Conservation (phyloP, 495 filamentous ascomycete genomes). For the Penicillium bialowiezense region DNA sequence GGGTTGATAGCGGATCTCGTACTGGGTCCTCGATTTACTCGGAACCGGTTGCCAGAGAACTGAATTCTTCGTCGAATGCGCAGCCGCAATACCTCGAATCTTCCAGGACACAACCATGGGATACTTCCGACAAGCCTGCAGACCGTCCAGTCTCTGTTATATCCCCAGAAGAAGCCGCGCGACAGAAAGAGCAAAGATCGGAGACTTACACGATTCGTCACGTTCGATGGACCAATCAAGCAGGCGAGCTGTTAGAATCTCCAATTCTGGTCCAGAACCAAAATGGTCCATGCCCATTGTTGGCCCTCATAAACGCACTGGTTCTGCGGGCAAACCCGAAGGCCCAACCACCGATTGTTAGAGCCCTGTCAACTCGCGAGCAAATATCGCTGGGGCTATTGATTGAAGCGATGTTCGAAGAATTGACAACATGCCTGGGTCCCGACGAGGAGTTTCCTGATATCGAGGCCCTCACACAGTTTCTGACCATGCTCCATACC, state of each 20-base stretch:
- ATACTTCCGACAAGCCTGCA: neutral
- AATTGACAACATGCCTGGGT: conserved; percentile 67
- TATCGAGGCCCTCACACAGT: conserved; percentile 79
- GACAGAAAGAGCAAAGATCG: conserved; percentile 45
- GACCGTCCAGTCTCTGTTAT: conserved; percentile 9
- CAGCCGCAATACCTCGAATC: neutral
- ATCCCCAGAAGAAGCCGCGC: conserved; percentile 35
- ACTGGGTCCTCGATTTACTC: conserved; percentile 16
- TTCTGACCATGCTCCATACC: conserved; percentile 85
- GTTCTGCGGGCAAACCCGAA: conserved; percentile 70
- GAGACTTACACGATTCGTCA: conserved; percentile 73
- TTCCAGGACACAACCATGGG: neutral
- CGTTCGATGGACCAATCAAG: conserved; percentile 56
- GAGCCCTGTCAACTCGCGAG: conserved; percentile 73
- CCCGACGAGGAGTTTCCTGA: conserved; percentile 69
- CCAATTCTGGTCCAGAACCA: conserved; percentile 88
- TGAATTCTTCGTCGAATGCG: neutral
- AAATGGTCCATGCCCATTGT: conserved; percentile 90
- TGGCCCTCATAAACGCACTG: conserved; percentile 91
- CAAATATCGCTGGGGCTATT: conserved; percentile 83
- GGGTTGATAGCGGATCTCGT: conserved; percentile 5
- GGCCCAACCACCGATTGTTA: conserved; percentile 65
- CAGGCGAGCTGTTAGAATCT: conserved; percentile 49
- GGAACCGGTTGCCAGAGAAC: conserved; percentile 3
- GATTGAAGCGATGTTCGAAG: conserved; percentile 85